A percentile compares a stretch with the other conserved stretches of the same genome.
Evolutionary conservation across 768 basidiomycete genomes (phyloP).

Genomic region (Mycena venus): DNA sequence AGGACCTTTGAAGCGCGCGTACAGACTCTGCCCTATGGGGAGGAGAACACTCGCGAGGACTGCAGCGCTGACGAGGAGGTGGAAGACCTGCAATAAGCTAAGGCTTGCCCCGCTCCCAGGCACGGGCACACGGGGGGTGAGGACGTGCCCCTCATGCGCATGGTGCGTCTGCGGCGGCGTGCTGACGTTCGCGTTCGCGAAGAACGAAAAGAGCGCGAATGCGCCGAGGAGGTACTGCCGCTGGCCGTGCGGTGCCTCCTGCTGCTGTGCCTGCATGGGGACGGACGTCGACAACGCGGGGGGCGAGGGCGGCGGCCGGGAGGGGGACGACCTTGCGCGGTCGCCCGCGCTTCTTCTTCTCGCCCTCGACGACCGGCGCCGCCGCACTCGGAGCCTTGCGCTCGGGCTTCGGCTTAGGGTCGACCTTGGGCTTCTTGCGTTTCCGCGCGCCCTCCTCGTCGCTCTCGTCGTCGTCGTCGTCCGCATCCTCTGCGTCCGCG

Average conservation of each 20-base stretch:
- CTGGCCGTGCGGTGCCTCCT: slow-evolving; percentile 40
- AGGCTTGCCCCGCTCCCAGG: slow-evolving; percentile 41
- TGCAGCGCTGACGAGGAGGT: slow-evolving; percentile 73
- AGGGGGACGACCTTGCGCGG: slow-evolving; percentile 79
- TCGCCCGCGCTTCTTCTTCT: slow-evolving; percentile 88
- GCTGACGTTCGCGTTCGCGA: slow-evolving; percentile 78
- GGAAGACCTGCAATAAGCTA: slow-evolving; percentile 73
- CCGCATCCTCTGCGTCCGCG: slow-evolving; percentile 63
- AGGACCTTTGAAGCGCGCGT: slow-evolving; percentile 36
- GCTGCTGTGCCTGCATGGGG: slow-evolving; percentile 33
- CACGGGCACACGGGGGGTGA: slow-evolving; percentile 53
- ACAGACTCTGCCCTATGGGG: slow-evolving; percentile 44
- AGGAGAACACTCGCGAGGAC: slow-evolving; percentile 69
- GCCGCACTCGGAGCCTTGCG: slow-evolving; percentile 47
- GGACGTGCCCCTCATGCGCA: slow-evolving; percentile 70
- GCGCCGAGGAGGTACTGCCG: slow-evolving; percentile 85
- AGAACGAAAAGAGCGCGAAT: slow-evolving; percentile 89
- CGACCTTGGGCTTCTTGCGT: slow-evolving; percentile 75
- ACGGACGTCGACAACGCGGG: slow-evolving; percentile 40
- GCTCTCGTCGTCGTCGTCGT: slow-evolving; percentile 71
- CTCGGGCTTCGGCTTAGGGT: slow-evolving; percentile 62
- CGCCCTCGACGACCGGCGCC: slow-evolving; percentile 48
- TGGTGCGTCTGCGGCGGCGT: slow-evolving; percentile 55
- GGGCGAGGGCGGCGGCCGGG: slow-evolving; percentile 48
- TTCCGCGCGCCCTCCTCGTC: slow-evolving; percentile 63